Evolutionary conservation across 2,329 filamentous ascomycete genomes (phyloP).

Genomic region (Tolypocladium nubicola): DNA sequence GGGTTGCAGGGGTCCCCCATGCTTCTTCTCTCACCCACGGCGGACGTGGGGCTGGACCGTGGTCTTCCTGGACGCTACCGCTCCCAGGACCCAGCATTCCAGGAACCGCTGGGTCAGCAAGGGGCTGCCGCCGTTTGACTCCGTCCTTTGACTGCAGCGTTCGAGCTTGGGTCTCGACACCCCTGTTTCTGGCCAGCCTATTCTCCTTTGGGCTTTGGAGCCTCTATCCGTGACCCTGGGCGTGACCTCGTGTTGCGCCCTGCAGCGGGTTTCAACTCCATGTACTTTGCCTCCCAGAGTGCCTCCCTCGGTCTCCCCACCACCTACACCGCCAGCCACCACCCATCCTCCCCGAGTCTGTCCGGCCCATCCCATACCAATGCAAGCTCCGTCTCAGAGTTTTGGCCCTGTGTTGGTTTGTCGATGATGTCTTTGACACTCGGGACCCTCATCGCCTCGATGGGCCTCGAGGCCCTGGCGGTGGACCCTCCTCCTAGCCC

Average conservation of each 20-base stretch:
- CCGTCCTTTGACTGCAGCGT: background rate
- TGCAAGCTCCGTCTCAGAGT: constrained; percentile 10
- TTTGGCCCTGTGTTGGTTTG: constrained; percentile 7
- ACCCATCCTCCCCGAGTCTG: background rate
- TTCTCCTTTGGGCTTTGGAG: background rate
- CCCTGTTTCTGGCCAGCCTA: background rate
- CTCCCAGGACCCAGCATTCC: background rate
- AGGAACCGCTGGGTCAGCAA: background rate
- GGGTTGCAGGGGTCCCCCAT: background rate
- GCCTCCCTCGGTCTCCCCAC: background rate
- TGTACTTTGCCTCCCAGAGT: background rate
- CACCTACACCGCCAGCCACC: background rate
- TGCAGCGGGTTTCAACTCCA: background rate
- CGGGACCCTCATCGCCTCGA: constrained; percentile 1
- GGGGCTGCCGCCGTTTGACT: background rate
- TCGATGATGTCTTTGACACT: constrained; percentile 7
- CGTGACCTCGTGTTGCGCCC: background rate
- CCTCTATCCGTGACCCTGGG: background rate
- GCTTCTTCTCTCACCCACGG: background rate
- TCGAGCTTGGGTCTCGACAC: background rate
- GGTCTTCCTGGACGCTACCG: background rate
- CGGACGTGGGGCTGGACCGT: background rate
- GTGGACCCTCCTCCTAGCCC: background rate
- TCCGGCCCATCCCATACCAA: background rate
- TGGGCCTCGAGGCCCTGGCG: constrained; percentile 1